Evolutionary conservation across 2,329 filamentous ascomycete species (phyloP), one percentile per base, ranked within the genome.

Genomic region (Colletotrichum musae): DNA sequence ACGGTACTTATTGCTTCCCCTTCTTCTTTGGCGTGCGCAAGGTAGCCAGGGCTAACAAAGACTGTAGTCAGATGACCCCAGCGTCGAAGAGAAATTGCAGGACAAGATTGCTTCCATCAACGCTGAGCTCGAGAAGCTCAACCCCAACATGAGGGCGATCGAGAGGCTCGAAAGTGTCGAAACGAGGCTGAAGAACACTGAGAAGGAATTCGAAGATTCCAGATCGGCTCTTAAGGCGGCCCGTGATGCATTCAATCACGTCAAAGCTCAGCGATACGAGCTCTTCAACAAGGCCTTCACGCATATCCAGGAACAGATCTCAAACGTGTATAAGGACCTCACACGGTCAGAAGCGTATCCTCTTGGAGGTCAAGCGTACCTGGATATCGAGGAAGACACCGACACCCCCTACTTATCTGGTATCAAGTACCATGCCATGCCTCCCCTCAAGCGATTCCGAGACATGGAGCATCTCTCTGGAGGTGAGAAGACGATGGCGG

Each of bases 391-490:
- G 79, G 95, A 97, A 78, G 95, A 99, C 79, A 93, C 92, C n/a
- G 94, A 97, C 72, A 95, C 97, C 76, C 96, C 96, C 0, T 99
- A 98, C 80, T 89, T 98, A 4, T 94, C 93, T 48, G 96, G 96
- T 39, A 94, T 99, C 82, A 98, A 97, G 78, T 99, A 99, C 82
- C 95, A 98, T 79, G 97, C 96, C 71, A 99, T 98, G 95, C 96
- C 96, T 21, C 96, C 96, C 1, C 89, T 98, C 71, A 99, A 99
- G 84, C 94, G 96, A 53, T 99, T 99, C 88, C 90, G 96, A 75
- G 97, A 99, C 80, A 99, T 99, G 96, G 96, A 99, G 80, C 96
- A 98, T 79, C 85, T 99, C 10, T 97, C 94, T 1, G 96, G 96
- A 75, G 96, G 96, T 64, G 96, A 99, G 83, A 99, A 99, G 86